Percentiles rank a stretch among this genome's conserved stretches.
Conservation (phyloP, 805 yeast species). For the Schwanniomyces yamadae region DNA sequence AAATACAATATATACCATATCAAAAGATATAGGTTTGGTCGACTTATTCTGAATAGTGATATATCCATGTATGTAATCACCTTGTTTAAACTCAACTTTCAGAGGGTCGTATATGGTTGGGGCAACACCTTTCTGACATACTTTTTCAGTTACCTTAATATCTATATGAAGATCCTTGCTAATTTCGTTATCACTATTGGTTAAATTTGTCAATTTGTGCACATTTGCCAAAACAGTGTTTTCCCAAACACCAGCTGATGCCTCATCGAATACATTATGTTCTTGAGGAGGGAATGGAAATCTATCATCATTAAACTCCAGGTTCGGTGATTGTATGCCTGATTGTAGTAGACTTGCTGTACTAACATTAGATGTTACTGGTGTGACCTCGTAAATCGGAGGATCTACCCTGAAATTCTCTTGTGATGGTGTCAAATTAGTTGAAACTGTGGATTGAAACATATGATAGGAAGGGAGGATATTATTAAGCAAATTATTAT, state of each 20-base stretch:
- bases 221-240: slow-evolving; percentile 43
- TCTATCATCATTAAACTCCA: slow-evolving; percentile 3
- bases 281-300: slow-evolving; percentile 6
- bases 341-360: slow-evolving; percentile 6
- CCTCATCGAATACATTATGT: slow-evolving; percentile 17
- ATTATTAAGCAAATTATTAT: slow-evolving; percentile 26
- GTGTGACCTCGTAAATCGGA: slow-evolving; percentile 34
- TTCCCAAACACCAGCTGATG: slow-evolving; percentile 35
- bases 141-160: slow-evolving; percentile 35
- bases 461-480: slow-evolving; percentile 46
- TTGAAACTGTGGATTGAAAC: slow-evolving; percentile 43
- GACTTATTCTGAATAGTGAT: slow-evolving; percentile 36
- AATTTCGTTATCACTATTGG: slow-evolving; percentile 27
- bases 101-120: slow-evolving; percentile 36
- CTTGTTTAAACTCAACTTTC: slow-evolving; percentile 35
- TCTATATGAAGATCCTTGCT: slow-evolving; percentile 29
- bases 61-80: slow-evolving; percentile 44
- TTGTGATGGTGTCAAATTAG: slow-evolving; percentile 33
- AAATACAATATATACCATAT: slow-evolving; percentile 44
- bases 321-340: slow-evolving; percentile 10
- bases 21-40: slow-evolving; percentile 35
- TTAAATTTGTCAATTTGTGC: slow-evolving; percentile 36
- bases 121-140: slow-evolving; percentile 38
- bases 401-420: slow-evolving; percentile 43
- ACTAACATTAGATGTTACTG: slow-evolving; percentile 16